A percentile compares a stretch with the other conserved stretches of the same genome.
Evolutionary conservation across 2,329 filamentous ascomycete genomes (phyloP).

Genomic region (Neonectria hederae): DNA sequence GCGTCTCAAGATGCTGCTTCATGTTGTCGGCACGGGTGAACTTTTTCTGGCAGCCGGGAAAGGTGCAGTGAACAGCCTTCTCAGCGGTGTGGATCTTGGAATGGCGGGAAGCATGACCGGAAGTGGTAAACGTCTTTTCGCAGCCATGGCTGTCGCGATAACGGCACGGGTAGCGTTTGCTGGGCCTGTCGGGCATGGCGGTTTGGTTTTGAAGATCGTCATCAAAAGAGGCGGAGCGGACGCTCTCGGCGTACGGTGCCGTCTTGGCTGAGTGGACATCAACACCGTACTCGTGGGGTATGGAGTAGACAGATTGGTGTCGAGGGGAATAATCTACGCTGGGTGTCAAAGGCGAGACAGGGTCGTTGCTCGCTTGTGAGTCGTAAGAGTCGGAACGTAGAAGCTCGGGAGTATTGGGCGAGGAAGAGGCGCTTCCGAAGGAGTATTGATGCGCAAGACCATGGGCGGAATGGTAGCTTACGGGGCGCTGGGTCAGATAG

Average conservation of each 20-base stretch:
- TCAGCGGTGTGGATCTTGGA: slow-evolving; percentile 86
- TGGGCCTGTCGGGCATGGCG: slow-evolving; percentile 55
- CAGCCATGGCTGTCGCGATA: slow-evolving; percentile 77
- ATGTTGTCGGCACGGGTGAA: slow-evolving; percentile 88
- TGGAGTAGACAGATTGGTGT: slow-evolving; percentile 51
- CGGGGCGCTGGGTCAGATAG: slow-evolving; percentile 35
- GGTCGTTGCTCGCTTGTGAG: slow-evolving; percentile 65
- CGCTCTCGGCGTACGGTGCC: slow-evolving; percentile 54
- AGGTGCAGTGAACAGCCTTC: slow-evolving; percentile 77
- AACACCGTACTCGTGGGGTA: slow-evolving; percentile 47
- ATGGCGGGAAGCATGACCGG: slow-evolving; percentile 84
- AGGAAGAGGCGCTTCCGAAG: slow-evolving; percentile 54
- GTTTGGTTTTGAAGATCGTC: slow-evolving; percentile 54
- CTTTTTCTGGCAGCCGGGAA: slow-evolving; percentile 77
- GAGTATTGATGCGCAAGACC: slow-evolving; percentile 47
- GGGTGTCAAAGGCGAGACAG: slow-evolving; percentile 65
- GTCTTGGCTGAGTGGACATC: slow-evolving; percentile 51
- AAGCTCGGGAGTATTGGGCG: slow-evolving; percentile 65
- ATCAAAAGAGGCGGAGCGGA: slow-evolving; percentile 61
- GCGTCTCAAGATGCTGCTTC: slow-evolving; percentile 84
- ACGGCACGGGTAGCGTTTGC: slow-evolving; percentile 79
- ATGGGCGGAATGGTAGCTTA: slow-evolving; percentile 50
- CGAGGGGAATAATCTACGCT: slow-evolving; percentile 55
- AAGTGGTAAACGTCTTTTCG: slow-evolving; percentile 84
- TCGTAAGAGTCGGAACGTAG: slow-evolving; percentile 70